A percentile compares a stretch with the other conserved stretches of the same genome.
Conservation (phyloP, 2,329 filamentous ascomycete genomes). For the Verticillium nonalfalfae region DNA sequence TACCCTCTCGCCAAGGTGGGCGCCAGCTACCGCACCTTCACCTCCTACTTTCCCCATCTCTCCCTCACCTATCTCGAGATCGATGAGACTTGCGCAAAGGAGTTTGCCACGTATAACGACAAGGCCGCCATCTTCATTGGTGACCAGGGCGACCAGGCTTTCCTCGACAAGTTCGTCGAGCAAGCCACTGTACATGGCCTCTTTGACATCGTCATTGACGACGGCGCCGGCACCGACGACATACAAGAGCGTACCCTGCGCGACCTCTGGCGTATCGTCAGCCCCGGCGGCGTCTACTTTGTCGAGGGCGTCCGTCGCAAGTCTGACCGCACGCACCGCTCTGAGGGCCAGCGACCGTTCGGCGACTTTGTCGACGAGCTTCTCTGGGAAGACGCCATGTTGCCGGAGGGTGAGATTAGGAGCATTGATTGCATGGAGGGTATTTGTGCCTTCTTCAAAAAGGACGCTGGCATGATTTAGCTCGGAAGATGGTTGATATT, state of each 20-base stretch:
- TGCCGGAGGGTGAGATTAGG: constrained; percentile 15
- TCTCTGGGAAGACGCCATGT: constrained; percentile 14
- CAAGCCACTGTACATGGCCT: constrained; percentile 9
- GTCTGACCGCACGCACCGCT: constrained; percentile 14
- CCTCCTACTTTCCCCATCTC: constrained; percentile 29
- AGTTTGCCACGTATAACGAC: constrained; percentile 24
- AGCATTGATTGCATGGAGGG: constrained; percentile 22
- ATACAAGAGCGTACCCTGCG: constrained; percentile 29
- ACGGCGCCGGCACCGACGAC: constrained; percentile 23
- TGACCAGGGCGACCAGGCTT: constrained; percentile 27
- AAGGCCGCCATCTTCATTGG: constrained; percentile 30
- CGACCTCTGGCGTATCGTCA: constrained; percentile 26
- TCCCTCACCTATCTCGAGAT: constrained; percentile 35
- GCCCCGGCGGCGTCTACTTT: constrained; percentile 27
- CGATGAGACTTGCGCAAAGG: constrained; percentile 25
- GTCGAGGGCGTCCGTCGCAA: constrained; percentile 25
- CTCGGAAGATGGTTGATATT: not conserved
- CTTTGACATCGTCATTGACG: constrained; percentile 35
- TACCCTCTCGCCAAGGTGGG: constrained; percentile 23
- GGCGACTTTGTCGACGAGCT: constrained; percentile 19
- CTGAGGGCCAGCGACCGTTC: constrained; percentile 17
- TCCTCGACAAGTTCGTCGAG: constrained; percentile 27
- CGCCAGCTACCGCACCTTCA: constrained; percentile 31
- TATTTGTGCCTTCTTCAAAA: constrained; percentile 20
- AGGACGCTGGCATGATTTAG: constrained; percentile 4